Evolutionary conservation across 768 basidiomycete genomes (phyloP), one percentile per base, ranked within the genome.

Genomic region (Russula ochroleuca): DNA sequence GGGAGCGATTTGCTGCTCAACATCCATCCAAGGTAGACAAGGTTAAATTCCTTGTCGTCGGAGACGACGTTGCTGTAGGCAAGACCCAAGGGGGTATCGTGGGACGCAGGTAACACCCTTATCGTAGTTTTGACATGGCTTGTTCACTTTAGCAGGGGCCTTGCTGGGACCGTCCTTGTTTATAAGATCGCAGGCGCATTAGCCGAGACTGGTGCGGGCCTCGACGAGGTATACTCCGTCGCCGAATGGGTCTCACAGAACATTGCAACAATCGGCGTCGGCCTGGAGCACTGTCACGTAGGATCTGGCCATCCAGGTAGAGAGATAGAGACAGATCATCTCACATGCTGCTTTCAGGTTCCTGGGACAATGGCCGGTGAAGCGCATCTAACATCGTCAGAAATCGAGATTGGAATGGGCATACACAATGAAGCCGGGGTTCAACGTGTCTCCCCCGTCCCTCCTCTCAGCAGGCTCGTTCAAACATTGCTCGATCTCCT

Each of bases 111-210:
- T 84, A 66, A 13, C 10, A 74, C 50, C 6, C 35, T 40, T 21
- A 8, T 2, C 23, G 19, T 15, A 5, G 2, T 19, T 28, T 21
- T 38, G 10, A 52, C 57, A 0, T 66, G 23, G n/a, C 35, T 49
- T 43, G 40, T 33, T 48, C 19, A 49, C 17, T 40, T 57, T 33
- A 43, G n/a, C 40, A 92, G 93, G 70, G 92, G 92, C 47, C 81
- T 92, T 13, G 90, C 90, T 0, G 90, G 90, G 2, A 88, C 88
- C 5, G 84, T 88, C 5, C 76, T 93, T 23, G 90, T 94, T 1
- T 95, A 95, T 80, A 96, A 96, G 76, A 87, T 94, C 59, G 89
- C 92, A 11, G 93, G 93, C 48, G 92, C 92, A 5, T 77, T 93
- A 19, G 88, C 93, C 0, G 73, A 83, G 28, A 76, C 79, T 17